phyloP scores from a whole-genome alignment of 176 grass and related monocot species.

The Rhynchospora pubera region DNA sequence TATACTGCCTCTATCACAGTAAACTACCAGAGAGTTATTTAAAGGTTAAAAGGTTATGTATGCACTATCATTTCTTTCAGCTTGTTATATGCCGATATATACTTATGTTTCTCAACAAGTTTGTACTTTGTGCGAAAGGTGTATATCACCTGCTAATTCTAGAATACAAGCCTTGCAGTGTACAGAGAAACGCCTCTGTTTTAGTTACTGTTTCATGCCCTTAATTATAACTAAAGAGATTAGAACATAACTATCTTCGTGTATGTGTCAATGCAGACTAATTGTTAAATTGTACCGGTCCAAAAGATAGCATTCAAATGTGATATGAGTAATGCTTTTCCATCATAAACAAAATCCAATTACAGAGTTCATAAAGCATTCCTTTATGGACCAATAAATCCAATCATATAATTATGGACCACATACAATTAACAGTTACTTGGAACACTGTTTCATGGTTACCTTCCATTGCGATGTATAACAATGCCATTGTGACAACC shows the following conservation, averaged over 20 bases:
- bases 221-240: not conserved
- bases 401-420: not conserved
- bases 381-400: no score
- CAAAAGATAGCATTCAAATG: not conserved
- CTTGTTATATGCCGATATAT: not conserved
- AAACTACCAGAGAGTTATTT: not conserved
- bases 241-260: not conserved
- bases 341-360: not conserved
- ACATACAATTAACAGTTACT: not conserved
- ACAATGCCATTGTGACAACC: slow-evolving; percentile 46
- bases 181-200: not conserved
- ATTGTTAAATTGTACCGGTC: not conserved
- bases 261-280: not conserved
- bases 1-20: not conserved
- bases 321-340: not conserved
- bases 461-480: slow-evolving; percentile 85
- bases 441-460: slow-evolving; percentile 13
- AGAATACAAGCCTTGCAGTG: not conserved
- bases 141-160: not conserved
- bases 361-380: not conserved
- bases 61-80: not conserved
- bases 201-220: not conserved
- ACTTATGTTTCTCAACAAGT: not conserved
- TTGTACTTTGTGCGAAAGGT: not conserved
- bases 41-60: not conserved